phyloP scores from a whole-genome alignment of 305 asterid species.

The Fraxinus sp. region DNA sequence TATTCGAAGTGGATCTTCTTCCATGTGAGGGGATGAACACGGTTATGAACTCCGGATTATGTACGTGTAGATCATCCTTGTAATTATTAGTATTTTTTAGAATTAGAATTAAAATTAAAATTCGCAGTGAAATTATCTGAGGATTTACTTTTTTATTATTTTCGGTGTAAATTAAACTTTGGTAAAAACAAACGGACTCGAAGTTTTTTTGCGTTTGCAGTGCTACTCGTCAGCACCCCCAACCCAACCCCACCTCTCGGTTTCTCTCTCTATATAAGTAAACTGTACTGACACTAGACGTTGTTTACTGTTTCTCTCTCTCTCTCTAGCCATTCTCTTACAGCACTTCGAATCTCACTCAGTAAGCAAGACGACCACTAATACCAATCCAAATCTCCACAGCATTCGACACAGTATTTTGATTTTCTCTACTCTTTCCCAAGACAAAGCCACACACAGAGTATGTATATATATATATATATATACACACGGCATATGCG shows the following conservation, averaged over 20 bases:
- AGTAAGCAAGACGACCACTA: conserved; percentile 12
- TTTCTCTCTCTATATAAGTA: not conserved
- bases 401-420: not conserved
- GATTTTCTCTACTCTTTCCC: not conserved
- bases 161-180: not conserved
- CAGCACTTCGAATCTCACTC: conserved; percentile 37
- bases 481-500: not conserved
- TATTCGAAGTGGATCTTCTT: too few relatives aligned
- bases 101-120: too few relatives aligned
- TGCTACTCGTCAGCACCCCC: not conserved
- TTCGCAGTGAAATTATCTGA: not conserved
- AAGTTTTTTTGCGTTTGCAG: not conserved
- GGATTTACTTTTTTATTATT: not conserved
- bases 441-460: conserved; percentile 4
- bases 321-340: conserved; percentile 18
- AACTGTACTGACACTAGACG: not conserved
- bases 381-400: not conserved
- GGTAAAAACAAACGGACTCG: not conserved
- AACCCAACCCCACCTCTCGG: not conserved
- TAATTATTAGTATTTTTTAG: not conserved
- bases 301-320: not conserved
- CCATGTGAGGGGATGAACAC: too few relatives aligned
- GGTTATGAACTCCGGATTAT: too few relatives aligned
- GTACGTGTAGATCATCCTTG: too few relatives aligned
- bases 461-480: not conserved